phyloP scores from a whole-genome alignment of 1,284 basidiomycete genomes.

The Microbotryum violaceum region DNA sequence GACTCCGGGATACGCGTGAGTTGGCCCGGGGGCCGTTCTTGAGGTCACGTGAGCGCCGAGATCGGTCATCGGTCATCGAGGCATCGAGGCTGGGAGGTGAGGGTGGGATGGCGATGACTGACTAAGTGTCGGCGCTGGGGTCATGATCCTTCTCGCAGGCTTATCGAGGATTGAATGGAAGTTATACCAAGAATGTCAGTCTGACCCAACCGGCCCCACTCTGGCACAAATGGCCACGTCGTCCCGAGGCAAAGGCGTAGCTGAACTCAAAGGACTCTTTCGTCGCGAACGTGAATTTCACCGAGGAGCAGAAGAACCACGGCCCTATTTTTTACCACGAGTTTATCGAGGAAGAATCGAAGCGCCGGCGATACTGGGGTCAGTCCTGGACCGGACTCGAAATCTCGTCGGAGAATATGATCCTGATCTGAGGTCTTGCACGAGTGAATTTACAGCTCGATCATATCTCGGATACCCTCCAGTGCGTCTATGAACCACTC shows the following conservation, averaged over 20 bases:
- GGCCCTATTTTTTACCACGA: conserved; percentile 36
- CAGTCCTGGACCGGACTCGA: background rate
- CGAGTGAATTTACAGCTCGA: conserved; percentile 26
- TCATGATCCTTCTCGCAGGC: conserved; percentile 6
- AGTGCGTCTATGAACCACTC: background rate
- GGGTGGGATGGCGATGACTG: background rate
- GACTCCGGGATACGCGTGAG: conserved; percentile 73
- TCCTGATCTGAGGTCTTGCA: background rate
- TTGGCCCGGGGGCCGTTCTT: conserved; percentile 53
- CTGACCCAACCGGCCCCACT: too few species aligned
- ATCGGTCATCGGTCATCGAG: background rate
- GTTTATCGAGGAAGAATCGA: conserved; percentile 23
- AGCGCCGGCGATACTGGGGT: conserved; percentile 19
- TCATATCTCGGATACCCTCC: conserved; percentile 31
- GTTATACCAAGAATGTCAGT: conserved; percentile 27
- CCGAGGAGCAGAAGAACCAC: conserved; percentile 21
- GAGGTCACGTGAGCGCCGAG: conserved; percentile 36
- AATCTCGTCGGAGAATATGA: background rate
- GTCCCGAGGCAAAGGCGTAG: too few species aligned
- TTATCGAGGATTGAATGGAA: conserved; percentile 31
- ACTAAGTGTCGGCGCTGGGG: conserved; percentile 10
- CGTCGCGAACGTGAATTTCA: too few species aligned
- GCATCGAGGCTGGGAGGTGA: background rate
- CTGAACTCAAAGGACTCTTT: too few species aligned
- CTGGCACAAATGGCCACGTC: too few species aligned